Evolutionary conservation across 192 early-diverging fungal species (phyloP), one percentile per base, ranked within the genome.

Genomic region (Entrophospora sp.): DNA sequence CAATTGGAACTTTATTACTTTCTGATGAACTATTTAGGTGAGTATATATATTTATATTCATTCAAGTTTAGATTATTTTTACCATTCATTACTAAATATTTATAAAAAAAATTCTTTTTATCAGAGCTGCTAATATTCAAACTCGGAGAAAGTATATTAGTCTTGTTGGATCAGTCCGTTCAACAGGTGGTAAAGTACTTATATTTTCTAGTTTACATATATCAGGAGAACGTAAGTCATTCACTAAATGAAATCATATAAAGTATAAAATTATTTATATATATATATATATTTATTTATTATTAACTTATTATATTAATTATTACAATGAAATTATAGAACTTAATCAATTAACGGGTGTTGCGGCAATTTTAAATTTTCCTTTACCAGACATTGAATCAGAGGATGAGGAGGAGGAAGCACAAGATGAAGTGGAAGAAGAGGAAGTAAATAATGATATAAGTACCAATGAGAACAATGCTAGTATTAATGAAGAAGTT

Each of bases 181-280:
- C 78, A 8, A 71, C 72, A 5, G 91, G 88, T 22, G 94, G 91
- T 12, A 83, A 84, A 31, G 89, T 92, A 5, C 79, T 89, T 66
- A 81, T 99, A 9, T 95, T 96, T 69, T 96, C 94, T 14, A 90
- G 89, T 59, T 71, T 96, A 57, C 97, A 99, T 69, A 90, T 92
- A 0, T 92, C 92, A 1, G 97, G 97, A 59, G 97, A 99, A 77
- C 92, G 85, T 86, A 79, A 79, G 81, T 73, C 4, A 38, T 14
- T 2, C 1, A 4, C 5, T 18, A 24, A n/a, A 18, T 12, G n/a
- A n/a, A n/a, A n/a, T n/a, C n/a, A n/a, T n/a, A n/a, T n/a, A n/a
- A n/a, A n/a, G n/a, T n/a, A n/a, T n/a, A n/a, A n/a, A n/a, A 30
- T 48, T 31, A 2, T 38, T n/a, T 48, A 27, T 44, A 45, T 34